Evolutionary conservation across 2,329 filamentous ascomycete genomes (phyloP).

Genomic region (Fusarium mangiferae): DNA sequence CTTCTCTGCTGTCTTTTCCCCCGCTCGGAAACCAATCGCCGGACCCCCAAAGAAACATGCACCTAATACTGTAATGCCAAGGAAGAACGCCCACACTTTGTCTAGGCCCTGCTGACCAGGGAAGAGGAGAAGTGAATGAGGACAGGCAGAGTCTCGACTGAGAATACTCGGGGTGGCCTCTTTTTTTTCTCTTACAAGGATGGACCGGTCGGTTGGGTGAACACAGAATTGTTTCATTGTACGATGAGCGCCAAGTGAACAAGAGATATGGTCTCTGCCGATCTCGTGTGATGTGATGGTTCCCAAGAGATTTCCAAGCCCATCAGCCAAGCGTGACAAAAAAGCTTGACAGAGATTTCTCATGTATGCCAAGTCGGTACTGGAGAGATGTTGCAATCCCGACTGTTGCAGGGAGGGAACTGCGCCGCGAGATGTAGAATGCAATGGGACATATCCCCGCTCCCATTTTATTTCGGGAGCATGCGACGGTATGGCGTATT

Average conservation of each 20-base stretch:
- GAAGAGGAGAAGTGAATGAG: not conserved
- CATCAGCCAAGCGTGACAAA: constrained; percentile 20
- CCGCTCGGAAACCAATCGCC: constrained; percentile 36
- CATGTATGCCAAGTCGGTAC: constrained; percentile 33
- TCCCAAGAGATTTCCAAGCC: constrained; percentile 19
- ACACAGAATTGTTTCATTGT: constrained; percentile 30
- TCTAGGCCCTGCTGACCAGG: constrained; percentile 9
- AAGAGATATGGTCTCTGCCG: constrained; percentile 2
- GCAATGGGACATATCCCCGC: constrained; percentile 22
- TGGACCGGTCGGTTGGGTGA: not conserved
- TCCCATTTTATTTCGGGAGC: not conserved
- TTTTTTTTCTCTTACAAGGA: not conserved
- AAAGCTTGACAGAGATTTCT: constrained; percentile 24
- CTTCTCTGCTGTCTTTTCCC: not conserved
- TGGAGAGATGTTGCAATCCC: constrained; percentile 3
- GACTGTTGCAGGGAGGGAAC: not conserved
- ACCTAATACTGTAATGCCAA: constrained; percentile 7
- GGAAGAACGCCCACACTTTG: constrained; percentile 6
- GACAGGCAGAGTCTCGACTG: constrained; percentile 19
- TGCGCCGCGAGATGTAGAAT: constrained; percentile 1
- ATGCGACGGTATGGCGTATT: constrained; percentile 13
- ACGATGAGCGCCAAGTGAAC: not conserved
- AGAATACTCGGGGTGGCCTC: constrained; percentile 20
- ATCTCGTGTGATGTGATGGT: constrained; percentile 12
- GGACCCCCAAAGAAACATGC: constrained; percentile 30